A percentile compares a stretch with the other conserved stretches of the same genome.
Evolutionary conservation across 225 moss, liverwort and hornwort species (phyloP).

Genomic region (Bryum argenteum): DNA sequence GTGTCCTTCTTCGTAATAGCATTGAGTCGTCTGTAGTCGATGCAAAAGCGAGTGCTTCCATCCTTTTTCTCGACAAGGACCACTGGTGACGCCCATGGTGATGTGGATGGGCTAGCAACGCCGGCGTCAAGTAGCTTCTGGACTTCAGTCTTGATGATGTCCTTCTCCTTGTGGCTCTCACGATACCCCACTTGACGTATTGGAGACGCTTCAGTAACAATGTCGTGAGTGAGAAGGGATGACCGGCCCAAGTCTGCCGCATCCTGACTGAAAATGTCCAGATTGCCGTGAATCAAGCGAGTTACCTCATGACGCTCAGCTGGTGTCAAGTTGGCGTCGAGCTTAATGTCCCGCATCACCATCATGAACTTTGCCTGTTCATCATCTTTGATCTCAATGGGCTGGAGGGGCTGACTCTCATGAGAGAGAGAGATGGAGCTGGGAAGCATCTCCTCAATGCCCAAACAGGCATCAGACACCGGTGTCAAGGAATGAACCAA

Average conservation of each 20-base stretch:
- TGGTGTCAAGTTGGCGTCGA: not conserved
- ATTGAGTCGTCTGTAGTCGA: not conserved
- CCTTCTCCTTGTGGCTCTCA: not conserved
- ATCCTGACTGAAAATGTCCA: not conserved
- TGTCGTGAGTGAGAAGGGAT: not conserved
- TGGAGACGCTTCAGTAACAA: not conserved
- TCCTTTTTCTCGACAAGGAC: not conserved
- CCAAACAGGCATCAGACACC: not conserved
- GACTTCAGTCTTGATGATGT: not conserved
- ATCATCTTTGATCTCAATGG: too few relatives aligned
- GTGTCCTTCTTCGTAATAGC: slow-evolving; percentile 2
- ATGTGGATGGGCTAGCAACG: not conserved
- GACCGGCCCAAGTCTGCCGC: not conserved
- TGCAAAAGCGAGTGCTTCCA: not conserved
- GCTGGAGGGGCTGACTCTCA: too few relatives aligned
- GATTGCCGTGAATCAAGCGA: not conserved
- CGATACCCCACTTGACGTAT: not conserved
- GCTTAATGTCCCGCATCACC: not conserved
- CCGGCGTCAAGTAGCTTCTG: not conserved
- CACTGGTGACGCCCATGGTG: not conserved
- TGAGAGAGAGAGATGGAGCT: too few relatives aligned
- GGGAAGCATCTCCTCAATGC: not conserved
- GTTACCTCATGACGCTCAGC: not conserved
- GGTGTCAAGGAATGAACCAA: not conserved
- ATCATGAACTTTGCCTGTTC: too few relatives aligned